Evolutionary conservation across 176 grass and related monocot species (phyloP), one percentile per base, ranked within the genome.

Genomic region (Musa itinerans): DNA sequence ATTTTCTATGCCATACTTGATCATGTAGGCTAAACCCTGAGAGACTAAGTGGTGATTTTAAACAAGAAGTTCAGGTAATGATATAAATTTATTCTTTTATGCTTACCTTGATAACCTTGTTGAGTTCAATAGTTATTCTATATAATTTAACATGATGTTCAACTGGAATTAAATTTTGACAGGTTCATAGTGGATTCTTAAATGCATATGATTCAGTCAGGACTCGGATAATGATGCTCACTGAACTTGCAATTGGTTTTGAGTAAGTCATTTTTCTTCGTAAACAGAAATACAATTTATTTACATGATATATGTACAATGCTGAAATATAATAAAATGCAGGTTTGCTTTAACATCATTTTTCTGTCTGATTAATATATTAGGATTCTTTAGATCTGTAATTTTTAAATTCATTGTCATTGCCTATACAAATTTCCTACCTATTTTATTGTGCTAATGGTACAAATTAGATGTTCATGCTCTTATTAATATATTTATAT

Each of bases 131-230:
- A 74, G 48, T 78, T 77, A 26, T 62, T 79, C 77, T 55, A 70
- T 80, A 9, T 63, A 1, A 54, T 89, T 26, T 64, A 57, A 13
- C 13, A n/a, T 72, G 9, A 64, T 73, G 11, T 80, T 52, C 63
- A 25, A 16, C 14, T 74, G 12, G 16, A 63, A 1, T 80, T 51
- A 7, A 50, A 19, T 73, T 73, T 73, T 13, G 21, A 53, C 74
- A 97, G 93, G 93, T 97, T 88, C 93, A 97, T 75, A 90, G 85
- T 83, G 93, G 93, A 80, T 97, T 97, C 79, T 89, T 97, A 84
- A 85, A 79, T 68, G 93, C 90, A 48, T 97, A 97, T 87, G 93
- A 97, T 73, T 97, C 93, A 75, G 90, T 92, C 54, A 87, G 87
- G 81, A 93, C 86, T 79, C 83, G 87, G 63, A 92, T 97, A 86